phyloP scores from a whole-genome alignment of 1,284 basidiomycete genomes.

The Papiliotrema nemorosa region DNA sequence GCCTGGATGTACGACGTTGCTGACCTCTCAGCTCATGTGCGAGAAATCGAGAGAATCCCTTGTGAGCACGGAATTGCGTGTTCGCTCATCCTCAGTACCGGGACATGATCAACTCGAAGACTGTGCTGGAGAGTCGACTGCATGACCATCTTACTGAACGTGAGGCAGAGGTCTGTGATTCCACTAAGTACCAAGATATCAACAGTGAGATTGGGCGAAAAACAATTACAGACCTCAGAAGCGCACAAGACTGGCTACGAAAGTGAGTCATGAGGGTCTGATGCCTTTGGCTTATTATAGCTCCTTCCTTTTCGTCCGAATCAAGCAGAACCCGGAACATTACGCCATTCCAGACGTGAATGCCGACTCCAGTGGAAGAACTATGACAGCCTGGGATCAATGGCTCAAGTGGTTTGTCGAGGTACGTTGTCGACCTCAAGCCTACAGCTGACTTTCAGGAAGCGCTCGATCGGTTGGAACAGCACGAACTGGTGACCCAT shows the following conservation, averaged over 20 bases:
- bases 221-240: slow-evolving; percentile 65
- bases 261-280: slow-evolving; percentile 35
- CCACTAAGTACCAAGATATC: slow-evolving; percentile 53
- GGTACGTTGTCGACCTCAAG: slow-evolving; percentile 15
- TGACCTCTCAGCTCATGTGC: slow-evolving; percentile 33
- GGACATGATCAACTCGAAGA: slow-evolving; percentile 50
- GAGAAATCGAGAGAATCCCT: slow-evolving; percentile 27
- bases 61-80: slow-evolving; percentile 9
- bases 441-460: slow-evolving; percentile 40
- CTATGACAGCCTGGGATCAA: no score
- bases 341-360: slow-evolving; percentile 56
- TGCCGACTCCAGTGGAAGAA: slow-evolving; percentile 24
- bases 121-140: slow-evolving; percentile 75
- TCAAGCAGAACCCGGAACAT: slow-evolving; percentile 72
- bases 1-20: background rate
- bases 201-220: slow-evolving; percentile 87
- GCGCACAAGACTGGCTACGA: slow-evolving; percentile 70
- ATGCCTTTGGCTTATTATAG: slow-evolving; percentile 16
- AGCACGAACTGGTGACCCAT: slow-evolving; percentile 58
- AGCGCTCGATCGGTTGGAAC: slow-evolving; percentile 60
- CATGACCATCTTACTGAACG: slow-evolving; percentile 77
- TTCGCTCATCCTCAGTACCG: slow-evolving; percentile 20
- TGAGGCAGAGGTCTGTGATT: slow-evolving; percentile 8
- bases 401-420: slow-evolving; percentile 71
- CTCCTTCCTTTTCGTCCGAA: slow-evolving; percentile 78